Evolutionary conservation across 2,329 filamentous ascomycete species (phyloP), one percentile per base, ranked within the genome.

Genomic region (Meredithiella fracta): DNA sequence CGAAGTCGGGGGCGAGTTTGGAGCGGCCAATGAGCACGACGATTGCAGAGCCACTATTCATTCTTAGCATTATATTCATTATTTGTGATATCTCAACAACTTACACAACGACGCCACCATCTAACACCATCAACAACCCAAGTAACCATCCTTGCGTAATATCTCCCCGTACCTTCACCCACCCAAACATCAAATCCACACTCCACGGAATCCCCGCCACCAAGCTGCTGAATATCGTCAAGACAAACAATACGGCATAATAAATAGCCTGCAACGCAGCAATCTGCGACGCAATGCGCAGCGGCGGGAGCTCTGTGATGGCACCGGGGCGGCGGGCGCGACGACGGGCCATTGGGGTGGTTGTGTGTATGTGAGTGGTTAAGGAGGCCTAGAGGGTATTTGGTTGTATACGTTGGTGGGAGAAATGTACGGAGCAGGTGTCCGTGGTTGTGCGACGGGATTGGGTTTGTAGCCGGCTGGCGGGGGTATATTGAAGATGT

Each of bases 1-100:
- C 86, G 67, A 97, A 98, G 70, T 98, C 92, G 62, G 88, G 88
- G 53, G 97, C 86, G 59, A 97, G 84, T 68, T 97, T 97, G 51
- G 85, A 92, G 60, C 92, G 87, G 20, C 84, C 82, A 62, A 98
- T 80, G 58, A 97, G 73, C 55, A 91, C 70, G 53, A 95, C 80
- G 58, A 96, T 83, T 44, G 88, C 85, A 58, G 94, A 80, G 44
- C 87, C 80, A 66, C 91, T 97, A 64, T 58, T 54, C 11, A 17
- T 31, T 23, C 5, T 23, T 49, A 49, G 51, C 25, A 31, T 23
- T 31, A 9, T 7, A 1, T 2, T 42, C 25, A n/a, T 40, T 17
- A 15, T 9, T 34, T 8, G 37, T 31, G 14, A 20, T n/a, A 47
- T 25, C 14, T 53, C 23, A 15, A 57, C 3, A 53, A 67, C 70